Conservation (phyloP, 2,329 filamentous ascomycete genomes). For the Zymoseptoria passerinii region DNA sequence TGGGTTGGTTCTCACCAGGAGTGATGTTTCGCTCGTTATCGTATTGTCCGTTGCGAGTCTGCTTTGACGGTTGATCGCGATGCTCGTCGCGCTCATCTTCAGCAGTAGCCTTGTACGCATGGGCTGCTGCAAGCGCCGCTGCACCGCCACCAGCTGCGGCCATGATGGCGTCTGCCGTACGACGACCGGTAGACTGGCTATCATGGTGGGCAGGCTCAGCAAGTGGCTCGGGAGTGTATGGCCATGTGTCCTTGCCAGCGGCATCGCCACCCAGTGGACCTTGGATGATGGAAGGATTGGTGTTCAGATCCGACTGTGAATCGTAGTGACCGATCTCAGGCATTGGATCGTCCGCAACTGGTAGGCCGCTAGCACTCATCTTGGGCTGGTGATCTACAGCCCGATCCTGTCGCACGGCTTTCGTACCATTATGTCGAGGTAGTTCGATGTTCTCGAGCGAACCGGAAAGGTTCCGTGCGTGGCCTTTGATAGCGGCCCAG, state of each 20-base stretch:
- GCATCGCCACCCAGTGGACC: conserved; percentile 58
- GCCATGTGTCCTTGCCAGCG: conserved; percentile 40
- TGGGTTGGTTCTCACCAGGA: conserved; percentile 49
- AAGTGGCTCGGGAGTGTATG: conserved; percentile 26
- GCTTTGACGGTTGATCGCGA: conserved; percentile 1
- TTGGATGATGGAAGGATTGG: conserved; percentile 76
- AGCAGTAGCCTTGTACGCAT: conserved; percentile 32
- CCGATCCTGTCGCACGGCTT: conserved; percentile 13
- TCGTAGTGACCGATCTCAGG: conserved; percentile 65
- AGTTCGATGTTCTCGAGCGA: conserved; percentile 9
- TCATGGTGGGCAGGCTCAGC: conserved; percentile 10
- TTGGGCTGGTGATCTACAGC: conserved; percentile 36
- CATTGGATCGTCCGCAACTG: conserved; percentile 60
- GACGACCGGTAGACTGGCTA: conserved; percentile 1
- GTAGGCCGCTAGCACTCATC: conserved; percentile 62
- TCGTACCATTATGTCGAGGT: conserved; percentile 43
- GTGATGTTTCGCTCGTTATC: conserved; percentile 13
- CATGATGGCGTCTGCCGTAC: conserved; percentile 12
- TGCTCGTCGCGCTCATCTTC: conserved; percentile 23
- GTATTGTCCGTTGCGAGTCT: conserved; percentile 7
- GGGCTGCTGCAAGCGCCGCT: conserved; percentile 18
- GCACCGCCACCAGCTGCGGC: conserved; percentile 23
- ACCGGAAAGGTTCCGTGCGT: conserved; percentile 32
- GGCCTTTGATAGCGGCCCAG: conserved; percentile 34
- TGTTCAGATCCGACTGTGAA: conserved; percentile 58